Evolutionary conservation across 805 yeast genomes (phyloP), one percentile per base, ranked within the genome.

Genomic region (Brettanomyces naardenensis): DNA sequence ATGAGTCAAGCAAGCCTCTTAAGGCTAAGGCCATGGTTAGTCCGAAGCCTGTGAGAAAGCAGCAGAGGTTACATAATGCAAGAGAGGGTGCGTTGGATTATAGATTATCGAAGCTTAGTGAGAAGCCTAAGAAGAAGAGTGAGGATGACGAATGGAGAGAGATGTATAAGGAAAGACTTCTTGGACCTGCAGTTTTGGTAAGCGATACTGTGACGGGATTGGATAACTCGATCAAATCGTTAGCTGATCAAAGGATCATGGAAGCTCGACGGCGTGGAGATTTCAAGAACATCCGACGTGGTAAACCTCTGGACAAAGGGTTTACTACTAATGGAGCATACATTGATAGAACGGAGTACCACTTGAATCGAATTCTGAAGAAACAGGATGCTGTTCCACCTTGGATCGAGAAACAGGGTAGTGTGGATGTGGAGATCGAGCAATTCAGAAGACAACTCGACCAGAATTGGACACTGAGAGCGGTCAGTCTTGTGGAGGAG

Each of bases 331-430:
- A 59, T 46, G 74, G 63, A 54, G 80, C 75, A 33, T 80, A 66
- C 57, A 65, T 69, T 40, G 92, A 75, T 56, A 71, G 71, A 42
- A 84, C 77, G 38, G 94, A 80, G 48, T 85, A 78, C 54, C 85
- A 86, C 53, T 58, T 88, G 61, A 88, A 88, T 58, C 77, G 83
- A 44, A 80, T 88, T 32, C 59, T 88, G 40, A 73, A 70, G 44
- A 71, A 74, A 31, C 95, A 88, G 56, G 88, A 85, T 35, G 78
- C 85, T 1, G 63, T 78, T 9, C 95, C 95, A 0, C 95, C 95
- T 0, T 88, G 96, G 96, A 80, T 88, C 27, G 95, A 86, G 48
- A 78, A 74, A 39, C 92, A 84, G 55, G 65, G 73, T 15, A 67
- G 73, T 2, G 73, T 80, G 4, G 68, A 71, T 31, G 42, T 49